These are phyloP conservation scores for Panus rudis DNA, from an alignment of 768 basidiomycete species.

Conservation along the genomic window DNA sequence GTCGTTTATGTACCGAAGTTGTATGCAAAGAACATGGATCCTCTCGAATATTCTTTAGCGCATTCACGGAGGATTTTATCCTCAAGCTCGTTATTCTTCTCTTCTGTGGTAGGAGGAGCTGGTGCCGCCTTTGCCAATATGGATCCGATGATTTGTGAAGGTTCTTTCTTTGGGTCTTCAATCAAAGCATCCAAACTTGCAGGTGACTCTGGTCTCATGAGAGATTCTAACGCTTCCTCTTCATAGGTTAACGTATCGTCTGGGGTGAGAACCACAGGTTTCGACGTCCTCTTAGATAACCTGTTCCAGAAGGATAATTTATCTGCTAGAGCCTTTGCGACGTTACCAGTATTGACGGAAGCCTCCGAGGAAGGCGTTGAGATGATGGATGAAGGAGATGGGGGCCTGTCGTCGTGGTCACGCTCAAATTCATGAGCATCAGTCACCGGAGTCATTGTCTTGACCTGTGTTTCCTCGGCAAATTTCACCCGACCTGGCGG, in stretches of 20 bases:
- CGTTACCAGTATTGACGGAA: constrained; percentile 35
- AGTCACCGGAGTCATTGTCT: constrained; percentile 32
- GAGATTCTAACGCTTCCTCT: constrained; percentile 3
- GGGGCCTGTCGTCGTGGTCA: constrained; percentile 12
- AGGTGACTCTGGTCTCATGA: constrained; percentile 11
- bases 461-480: constrained; percentile 38
- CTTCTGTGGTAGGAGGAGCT: constrained; percentile 53
- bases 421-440: constrained; percentile 15
- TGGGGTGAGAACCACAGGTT: not conserved
- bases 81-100: constrained; percentile 71
- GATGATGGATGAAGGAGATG: constrained; percentile 35
- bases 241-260: too few species aligned
- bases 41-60: constrained; percentile 69
- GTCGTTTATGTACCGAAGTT: constrained; percentile 56
- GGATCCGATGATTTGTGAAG: constrained; percentile 45
- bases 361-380: constrained; percentile 45
- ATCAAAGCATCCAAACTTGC: constrained; percentile 23
- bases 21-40: constrained; percentile 88
- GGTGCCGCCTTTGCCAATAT: constrained; percentile 59
- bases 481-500: constrained; percentile 46
- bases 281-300: constrained; percentile 34
- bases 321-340: constrained; percentile 56
- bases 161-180: constrained; percentile 21
- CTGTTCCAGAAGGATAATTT: constrained; percentile 74
- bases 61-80: constrained; percentile 77